Evolutionary conservation across 2,329 filamentous ascomycete genomes (phyloP).

Genomic region (Pseudogymnoascus sp.): DNA sequence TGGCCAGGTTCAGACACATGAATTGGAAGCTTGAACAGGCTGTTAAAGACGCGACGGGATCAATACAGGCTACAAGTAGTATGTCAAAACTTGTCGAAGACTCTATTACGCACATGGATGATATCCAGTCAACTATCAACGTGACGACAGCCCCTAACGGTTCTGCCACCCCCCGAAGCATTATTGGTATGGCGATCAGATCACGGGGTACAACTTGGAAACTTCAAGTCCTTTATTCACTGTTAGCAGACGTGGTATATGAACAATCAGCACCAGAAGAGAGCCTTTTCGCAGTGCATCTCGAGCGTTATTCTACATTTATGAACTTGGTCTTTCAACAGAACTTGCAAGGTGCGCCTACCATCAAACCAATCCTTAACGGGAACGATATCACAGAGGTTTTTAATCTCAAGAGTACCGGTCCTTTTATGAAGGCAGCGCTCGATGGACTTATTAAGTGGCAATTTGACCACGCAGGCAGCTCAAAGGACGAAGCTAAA

Average conservation of each 20-base stretch:
- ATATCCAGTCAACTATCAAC: background rate
- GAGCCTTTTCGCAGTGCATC: slow-evolving; percentile 30
- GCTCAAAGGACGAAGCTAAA: background rate
- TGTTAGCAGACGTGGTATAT: background rate
- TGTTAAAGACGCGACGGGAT: background rate
- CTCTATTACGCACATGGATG: background rate
- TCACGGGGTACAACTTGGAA: background rate
- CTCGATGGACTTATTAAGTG: slow-evolving; percentile 53
- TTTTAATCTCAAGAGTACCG: slow-evolving; percentile 39
- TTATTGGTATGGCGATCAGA: background rate
- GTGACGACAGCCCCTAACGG: background rate
- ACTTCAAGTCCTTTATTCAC: background rate
- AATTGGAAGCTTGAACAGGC: background rate
- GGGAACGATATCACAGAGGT: slow-evolving; percentile 48
- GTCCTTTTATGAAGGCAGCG: slow-evolving; percentile 54
- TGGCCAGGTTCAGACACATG: background rate
- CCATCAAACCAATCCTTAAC: background rate
- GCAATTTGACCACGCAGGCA: slow-evolving; percentile 42
- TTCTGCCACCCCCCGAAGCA: background rate
- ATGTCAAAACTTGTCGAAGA: background rate
- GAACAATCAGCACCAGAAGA: slow-evolving; percentile 25
- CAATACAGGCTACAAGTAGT: background rate
- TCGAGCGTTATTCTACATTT: slow-evolving; percentile 23
- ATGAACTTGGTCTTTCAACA: background rate
- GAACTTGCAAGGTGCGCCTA: slow-evolving; percentile 1